These are phyloP conservation scores for Echites panduratus DNA, from an alignment of 257 asterid genomes.

Conservation along the genomic window DNA sequence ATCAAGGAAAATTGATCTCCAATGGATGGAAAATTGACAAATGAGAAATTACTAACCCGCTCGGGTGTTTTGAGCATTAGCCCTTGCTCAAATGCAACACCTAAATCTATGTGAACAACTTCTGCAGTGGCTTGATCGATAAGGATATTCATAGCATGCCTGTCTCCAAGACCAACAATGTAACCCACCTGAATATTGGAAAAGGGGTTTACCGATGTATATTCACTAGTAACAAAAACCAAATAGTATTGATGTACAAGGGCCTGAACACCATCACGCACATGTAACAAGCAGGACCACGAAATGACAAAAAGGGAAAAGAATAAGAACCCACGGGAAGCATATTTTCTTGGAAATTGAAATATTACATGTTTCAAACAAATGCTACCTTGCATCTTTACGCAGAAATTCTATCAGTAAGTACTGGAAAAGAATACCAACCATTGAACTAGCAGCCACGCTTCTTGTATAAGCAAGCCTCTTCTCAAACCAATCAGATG, in stretches of 20 bases:
- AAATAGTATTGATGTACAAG: conserved; percentile 3
- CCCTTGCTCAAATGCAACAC: conserved; percentile 99
- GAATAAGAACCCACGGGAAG: neutral
- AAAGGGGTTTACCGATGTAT: neutral
- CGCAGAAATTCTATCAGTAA: neutral
- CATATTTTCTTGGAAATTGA: neutral
- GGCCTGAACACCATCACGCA: neutral
- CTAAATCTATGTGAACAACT: conserved; percentile 96
- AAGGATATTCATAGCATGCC: conserved; percentile 90
- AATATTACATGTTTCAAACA: neutral
- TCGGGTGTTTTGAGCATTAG: conserved; percentile 98
- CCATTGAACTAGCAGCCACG: conserved; percentile 99
- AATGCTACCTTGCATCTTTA: neutral
- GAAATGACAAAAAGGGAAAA: neutral
- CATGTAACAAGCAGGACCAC: neutral
- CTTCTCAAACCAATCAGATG: conserved; percentile 98
- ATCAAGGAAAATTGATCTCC: neutral
- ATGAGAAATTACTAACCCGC: conserved; percentile 48
- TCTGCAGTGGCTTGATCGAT: conserved; percentile 96
- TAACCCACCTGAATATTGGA: conserved; percentile 72
- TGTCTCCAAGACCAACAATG: conserved; percentile 97
- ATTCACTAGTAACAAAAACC: neutral
- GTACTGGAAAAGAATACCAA: conserved; percentile 24
- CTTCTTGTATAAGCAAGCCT: conserved; percentile 96
- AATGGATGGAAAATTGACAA: conserved; percentile 12